These are phyloP conservation scores for Cocos nucifera DNA, from an alignment of 176 grass and related monocot species.

Conservation along the genomic window DNA sequence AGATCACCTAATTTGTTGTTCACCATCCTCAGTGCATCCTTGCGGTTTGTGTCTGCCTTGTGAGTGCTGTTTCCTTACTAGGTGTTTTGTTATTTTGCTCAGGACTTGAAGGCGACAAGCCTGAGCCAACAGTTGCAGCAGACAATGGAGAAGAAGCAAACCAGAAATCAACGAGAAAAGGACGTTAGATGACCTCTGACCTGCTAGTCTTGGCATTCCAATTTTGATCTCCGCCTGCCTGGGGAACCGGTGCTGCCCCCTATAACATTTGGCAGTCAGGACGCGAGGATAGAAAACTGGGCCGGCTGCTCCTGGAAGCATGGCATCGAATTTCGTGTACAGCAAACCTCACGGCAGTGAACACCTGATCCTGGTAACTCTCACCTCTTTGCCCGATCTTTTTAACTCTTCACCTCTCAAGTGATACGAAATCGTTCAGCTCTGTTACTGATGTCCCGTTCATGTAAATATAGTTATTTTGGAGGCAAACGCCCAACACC, in stretches of 20 bases:
- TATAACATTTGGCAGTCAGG: background rate
- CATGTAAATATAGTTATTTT: too few species aligned
- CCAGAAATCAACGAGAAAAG: conserved; percentile 45
- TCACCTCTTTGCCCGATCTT: too few species aligned
- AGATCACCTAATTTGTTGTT: conserved; percentile 8
- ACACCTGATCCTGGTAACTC: too few species aligned
- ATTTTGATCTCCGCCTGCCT: conserved; percentile 13
- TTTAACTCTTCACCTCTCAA: too few species aligned
- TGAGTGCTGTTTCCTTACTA: background rate
- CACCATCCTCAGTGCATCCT: background rate
- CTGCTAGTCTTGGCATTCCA: conserved; percentile 2
- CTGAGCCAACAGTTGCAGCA: conserved; percentile 54
- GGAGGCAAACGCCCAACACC: too few species aligned
- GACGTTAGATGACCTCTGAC: conserved; percentile 44
- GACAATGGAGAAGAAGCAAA: conserved; percentile 47
- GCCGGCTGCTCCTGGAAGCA: too few species aligned
- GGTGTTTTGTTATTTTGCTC: background rate
- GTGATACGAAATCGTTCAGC: too few species aligned
- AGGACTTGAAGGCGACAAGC: conserved; percentile 53
- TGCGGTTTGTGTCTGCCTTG: conserved; percentile 2
- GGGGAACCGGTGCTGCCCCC: conserved; percentile 25
- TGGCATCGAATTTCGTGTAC: too few species aligned
- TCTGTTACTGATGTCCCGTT: too few species aligned
- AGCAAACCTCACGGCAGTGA: too few species aligned
- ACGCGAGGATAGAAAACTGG: too few species aligned